These are phyloP conservation scores for Penicillium verrucosum DNA, from an alignment of 2,329 filamentous ascomycete genomes.

Conservation along the genomic window DNA sequence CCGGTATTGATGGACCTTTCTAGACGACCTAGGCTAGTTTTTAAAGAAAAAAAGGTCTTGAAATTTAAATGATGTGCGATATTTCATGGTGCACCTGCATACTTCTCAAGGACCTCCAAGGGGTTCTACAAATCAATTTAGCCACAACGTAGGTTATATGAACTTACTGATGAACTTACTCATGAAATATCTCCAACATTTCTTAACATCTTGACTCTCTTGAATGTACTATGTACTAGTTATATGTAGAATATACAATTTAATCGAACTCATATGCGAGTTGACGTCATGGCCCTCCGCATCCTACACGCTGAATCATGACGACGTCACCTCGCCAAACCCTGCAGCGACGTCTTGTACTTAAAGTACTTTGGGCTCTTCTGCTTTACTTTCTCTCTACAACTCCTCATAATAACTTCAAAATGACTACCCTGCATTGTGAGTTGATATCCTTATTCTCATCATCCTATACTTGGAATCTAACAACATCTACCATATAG, in stretches of 20 bases:
- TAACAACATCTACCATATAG: conserved; percentile 33
- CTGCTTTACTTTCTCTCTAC: background rate
- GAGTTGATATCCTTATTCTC: background rate
- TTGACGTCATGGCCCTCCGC: conserved; percentile 11
- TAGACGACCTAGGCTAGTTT: background rate
- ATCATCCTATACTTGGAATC: background rate
- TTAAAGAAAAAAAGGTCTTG: background rate
- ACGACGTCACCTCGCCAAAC: conserved; percentile 8
- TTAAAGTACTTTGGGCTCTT: background rate
- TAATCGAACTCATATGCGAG: background rate
- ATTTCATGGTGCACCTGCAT: background rate
- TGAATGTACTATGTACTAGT: background rate
- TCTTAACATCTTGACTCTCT: background rate
- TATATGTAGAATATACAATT: too few relatives aligned
- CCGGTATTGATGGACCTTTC: background rate
- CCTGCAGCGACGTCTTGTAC: conserved; percentile 5
- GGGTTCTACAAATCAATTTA: background rate
- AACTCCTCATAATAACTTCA: background rate
- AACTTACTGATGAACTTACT: background rate
- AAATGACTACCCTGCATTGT: conserved; percentile 10
- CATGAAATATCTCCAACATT: background rate
- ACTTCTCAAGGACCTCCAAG: background rate
- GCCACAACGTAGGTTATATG: background rate
- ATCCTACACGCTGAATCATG: conserved; percentile 5
- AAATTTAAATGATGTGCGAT: too few relatives aligned